These are phyloP conservation scores for Paramecium caudatum DNA, from an alignment of 73 alveolate species.

Conservation along the genomic window DNA sequence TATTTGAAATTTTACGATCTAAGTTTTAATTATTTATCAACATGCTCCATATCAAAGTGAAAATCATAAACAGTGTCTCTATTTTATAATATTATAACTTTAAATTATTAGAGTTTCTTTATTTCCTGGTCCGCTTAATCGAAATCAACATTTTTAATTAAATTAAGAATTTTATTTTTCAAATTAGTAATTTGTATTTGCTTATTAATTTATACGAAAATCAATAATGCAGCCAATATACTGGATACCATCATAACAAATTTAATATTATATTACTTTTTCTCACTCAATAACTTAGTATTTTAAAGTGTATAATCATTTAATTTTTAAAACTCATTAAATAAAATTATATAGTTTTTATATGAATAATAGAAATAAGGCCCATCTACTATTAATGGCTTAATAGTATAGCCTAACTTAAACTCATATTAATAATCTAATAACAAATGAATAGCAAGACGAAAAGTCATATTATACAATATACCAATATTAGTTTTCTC, in stretches of 20 bases:
- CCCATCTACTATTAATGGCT: slow-evolving; percentile 37
- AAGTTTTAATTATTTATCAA: neutral
- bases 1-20: neutral
- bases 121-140: neutral
- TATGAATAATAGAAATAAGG: slow-evolving; percentile 56
- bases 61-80: neutral
- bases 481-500: slow-evolving; percentile 5
- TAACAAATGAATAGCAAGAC: neutral
- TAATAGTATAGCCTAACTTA: slow-evolving; percentile 48
- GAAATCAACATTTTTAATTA: neutral
- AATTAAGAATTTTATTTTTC: neutral
- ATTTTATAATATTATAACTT: neutral
- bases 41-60: neutral
- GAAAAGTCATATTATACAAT: slow-evolving; percentile 6
- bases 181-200: neutral
- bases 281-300: neutral
- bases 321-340: neutral
- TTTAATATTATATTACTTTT: neutral
- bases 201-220: neutral
- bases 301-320: neutral
- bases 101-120: neutral
- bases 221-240: neutral
- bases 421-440: slow-evolving; percentile 52
- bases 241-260: neutral
- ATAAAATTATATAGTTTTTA: neutral